Evolutionary conservation across 305 asterid species (phyloP), one percentile per base, ranked within the genome.

Genomic region (Solanum hybrid): DNA sequence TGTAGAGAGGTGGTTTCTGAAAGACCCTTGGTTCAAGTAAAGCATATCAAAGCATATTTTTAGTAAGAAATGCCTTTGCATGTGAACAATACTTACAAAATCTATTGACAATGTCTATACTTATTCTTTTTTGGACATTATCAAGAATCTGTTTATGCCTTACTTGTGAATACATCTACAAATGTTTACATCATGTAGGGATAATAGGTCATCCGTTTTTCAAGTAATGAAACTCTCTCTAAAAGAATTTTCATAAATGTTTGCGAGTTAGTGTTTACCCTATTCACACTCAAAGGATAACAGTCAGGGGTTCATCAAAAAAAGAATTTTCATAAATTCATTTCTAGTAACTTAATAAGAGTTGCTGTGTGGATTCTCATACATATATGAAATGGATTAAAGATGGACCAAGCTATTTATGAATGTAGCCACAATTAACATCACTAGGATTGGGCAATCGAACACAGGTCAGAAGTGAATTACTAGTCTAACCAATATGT

Each of bases 361-460:
- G 0, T 56, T 56, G 0, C 0, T 19, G 0, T 7, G 71, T 56
- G 71, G 24, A 56, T 19, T 56, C 71, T 19, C 26, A 56, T 17
- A 56, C 66, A 17, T 56, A 56, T 56, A 56, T 17, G 11, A 7
- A 56, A 56, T 56, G 10, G 69, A 56, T 56, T 56, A 56, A 56
- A 56, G 69, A 17, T 56, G 10, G 64, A 19, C 4, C 2, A 56
- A 56, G 24, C 4, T 56, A 56, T 56, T 56, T 56, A 56, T 56
- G 9, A 17, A 2, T 6, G 69, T 56, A 7, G 17, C 60, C 60
- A 45, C 0, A 45, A 13, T 45, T 45, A 14, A 56, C 1, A 56
- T 56, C 69, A 56, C 4, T 19, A 56, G 34, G 34, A 32, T 32
- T 5, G 34, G 5, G 34, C 34, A 32, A 32, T 32, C 4, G 51